Conservation (phyloP, 2,329 filamentous ascomycete species). For the Colletotrichum sp. region DNA sequence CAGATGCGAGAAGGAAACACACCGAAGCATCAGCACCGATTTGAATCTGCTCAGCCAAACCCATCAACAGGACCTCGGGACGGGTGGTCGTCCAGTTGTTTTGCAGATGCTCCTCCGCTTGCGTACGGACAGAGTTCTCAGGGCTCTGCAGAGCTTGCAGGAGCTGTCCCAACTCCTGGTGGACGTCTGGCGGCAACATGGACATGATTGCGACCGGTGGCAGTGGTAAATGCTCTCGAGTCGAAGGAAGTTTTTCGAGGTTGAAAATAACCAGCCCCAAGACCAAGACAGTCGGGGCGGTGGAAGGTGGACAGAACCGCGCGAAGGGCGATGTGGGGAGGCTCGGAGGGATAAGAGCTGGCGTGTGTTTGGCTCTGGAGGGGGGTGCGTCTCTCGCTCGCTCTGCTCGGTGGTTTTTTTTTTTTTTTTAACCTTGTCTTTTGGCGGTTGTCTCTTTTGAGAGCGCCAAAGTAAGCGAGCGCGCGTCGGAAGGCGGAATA, state of each 20-base stretch:
- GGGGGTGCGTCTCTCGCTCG: slow-evolving; percentile 12
- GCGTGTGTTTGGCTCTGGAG: slow-evolving; percentile 18
- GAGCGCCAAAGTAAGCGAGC: slow-evolving; percentile 14
- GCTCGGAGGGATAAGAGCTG: slow-evolving; percentile 1
- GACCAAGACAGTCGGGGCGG: slow-evolving; percentile 20
- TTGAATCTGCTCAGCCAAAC: slow-evolving; percentile 89
- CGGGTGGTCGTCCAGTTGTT: slow-evolving; percentile 85
- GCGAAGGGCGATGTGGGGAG: slow-evolving; percentile 6
- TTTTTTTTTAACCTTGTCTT: background rate
- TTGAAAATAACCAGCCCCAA: slow-evolving; percentile 10
- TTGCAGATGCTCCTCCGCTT: slow-evolving; percentile 89
- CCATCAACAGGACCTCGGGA: slow-evolving; percentile 91
- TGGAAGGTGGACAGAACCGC: slow-evolving; percentile 5
- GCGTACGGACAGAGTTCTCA: slow-evolving; percentile 84
- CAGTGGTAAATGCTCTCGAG: background rate
- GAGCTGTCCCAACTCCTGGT: slow-evolving; percentile 83
- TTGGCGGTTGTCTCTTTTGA: background rate
- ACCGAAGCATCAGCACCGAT: slow-evolving; percentile 76
- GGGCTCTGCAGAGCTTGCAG: slow-evolving; percentile 86
- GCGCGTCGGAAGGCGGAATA: background rate
- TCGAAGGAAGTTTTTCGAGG: background rate
- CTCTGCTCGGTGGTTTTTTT: background rate
- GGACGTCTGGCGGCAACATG: slow-evolving; percentile 82
- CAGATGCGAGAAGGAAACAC: slow-evolving; percentile 29
- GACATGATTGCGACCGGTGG: slow-evolving; percentile 65